Evolutionary conservation across 371 early-diverging fungal genomes (phyloP).

Genomic region (Thermomucor indicae-seudaticae): DNA sequence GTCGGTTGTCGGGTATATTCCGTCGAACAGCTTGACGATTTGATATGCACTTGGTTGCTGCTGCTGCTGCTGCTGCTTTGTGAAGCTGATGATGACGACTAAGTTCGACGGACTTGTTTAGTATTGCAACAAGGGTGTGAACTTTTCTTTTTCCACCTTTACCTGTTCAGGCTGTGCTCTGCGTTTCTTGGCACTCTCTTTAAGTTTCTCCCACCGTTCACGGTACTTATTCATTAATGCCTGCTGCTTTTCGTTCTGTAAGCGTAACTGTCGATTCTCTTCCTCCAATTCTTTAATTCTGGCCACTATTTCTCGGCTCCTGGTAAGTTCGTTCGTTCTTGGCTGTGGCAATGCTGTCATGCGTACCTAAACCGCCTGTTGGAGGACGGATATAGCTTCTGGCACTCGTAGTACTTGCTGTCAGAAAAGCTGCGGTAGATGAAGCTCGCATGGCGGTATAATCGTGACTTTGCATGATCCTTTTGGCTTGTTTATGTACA

Average conservation of each 20-base stretch:
- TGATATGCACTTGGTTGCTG: background rate
- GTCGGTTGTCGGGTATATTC: conserved; percentile 8
- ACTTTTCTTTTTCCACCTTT: no score
- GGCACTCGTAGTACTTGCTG: background rate
- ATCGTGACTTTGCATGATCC: conserved; percentile 41
- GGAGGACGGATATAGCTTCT: conserved; percentile 1
- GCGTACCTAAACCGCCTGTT: no score
- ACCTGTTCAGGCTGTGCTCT: conserved; percentile 23
- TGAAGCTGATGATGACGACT: no score
- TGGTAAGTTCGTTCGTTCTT: conserved; percentile 10
- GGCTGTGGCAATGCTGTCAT: conserved; percentile 9
- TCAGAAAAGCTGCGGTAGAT: conserved; percentile 11
- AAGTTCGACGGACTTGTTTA: no score
- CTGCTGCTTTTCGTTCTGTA: conserved; percentile 52
- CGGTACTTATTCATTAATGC: conserved; percentile 69
- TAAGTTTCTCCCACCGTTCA: conserved; percentile 86
- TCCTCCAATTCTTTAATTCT: conserved; percentile 54
- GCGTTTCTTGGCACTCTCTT: conserved; percentile 78
- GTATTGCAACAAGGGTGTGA: no score
- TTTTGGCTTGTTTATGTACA: conserved; percentile 65
- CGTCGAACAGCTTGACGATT: conserved; percentile 4
- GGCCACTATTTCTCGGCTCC: conserved; percentile 10
- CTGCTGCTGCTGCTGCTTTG: conserved; percentile 2
- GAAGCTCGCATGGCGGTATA: conserved; percentile 15
- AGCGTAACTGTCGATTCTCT: conserved; percentile 41